Conservation (phyloP, 2,329 filamentous ascomycete genomes). For the Botryosphaeria dothidea region DNA sequence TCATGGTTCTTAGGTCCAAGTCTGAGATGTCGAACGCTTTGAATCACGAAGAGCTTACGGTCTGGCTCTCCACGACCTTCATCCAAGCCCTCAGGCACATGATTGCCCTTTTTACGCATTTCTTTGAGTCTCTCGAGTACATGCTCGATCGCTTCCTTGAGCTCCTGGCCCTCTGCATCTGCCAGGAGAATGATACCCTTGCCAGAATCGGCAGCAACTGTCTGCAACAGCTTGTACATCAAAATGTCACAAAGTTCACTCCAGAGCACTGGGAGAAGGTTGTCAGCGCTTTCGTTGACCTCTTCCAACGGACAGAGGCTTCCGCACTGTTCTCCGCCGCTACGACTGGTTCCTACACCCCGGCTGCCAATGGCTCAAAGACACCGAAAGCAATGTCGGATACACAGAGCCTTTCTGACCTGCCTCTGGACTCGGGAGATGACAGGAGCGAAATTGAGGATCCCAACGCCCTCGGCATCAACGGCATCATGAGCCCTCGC, state of each 20-base stretch:
- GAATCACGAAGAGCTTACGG: slow-evolving; percentile 94
- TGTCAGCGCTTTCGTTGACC: slow-evolving; percentile 90
- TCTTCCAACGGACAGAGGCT: slow-evolving; percentile 93
- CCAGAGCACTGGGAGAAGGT: slow-evolving; percentile 90
- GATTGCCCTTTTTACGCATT: slow-evolving; percentile 98
- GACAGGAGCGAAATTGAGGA: slow-evolving; percentile 25
- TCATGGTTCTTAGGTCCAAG: slow-evolving; percentile 94
- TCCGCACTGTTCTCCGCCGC: slow-evolving; percentile 93
- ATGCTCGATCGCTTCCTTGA: slow-evolving; percentile 99
- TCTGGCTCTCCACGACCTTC: slow-evolving; percentile 99
- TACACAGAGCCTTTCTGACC: slow-evolving; percentile 31
- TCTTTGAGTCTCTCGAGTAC: slow-evolving; percentile 92
- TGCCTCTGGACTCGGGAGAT: slow-evolving; percentile 32
- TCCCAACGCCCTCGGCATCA: slow-evolving; percentile 48
- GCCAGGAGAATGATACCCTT: slow-evolving; percentile 98
- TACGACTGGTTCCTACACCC: slow-evolving; percentile 46
- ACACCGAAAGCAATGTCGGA: slow-evolving; percentile 33
- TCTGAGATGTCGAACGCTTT: slow-evolving; percentile 95
- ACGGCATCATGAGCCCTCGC: slow-evolving; percentile 35
- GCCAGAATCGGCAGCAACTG: slow-evolving; percentile 98
- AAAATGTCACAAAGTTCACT: slow-evolving; percentile 92
- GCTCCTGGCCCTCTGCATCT: slow-evolving; percentile 91
- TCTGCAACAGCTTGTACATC: slow-evolving; percentile 90
- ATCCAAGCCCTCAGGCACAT: slow-evolving; percentile 97
- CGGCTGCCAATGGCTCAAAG: slow-evolving; percentile 48